phyloP scores from a whole-genome alignment of 768 basidiomycete species.

The Phaeotremella skinneri region DNA sequence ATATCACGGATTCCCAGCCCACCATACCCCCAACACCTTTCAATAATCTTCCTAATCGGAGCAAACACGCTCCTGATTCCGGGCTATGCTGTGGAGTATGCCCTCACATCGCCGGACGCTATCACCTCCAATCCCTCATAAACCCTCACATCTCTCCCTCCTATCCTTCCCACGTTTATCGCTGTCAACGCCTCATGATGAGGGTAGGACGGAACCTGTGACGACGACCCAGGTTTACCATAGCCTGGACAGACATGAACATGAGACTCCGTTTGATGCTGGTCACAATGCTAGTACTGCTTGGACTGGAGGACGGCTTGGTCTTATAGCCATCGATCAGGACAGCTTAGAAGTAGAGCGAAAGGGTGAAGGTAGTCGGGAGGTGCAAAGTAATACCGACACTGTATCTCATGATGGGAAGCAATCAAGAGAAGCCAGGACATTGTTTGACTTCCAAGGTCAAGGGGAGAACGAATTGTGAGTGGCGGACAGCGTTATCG shows the following conservation, averaged over 20 bases:
- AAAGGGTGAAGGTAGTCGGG: no score
- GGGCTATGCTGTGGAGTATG: neutral
- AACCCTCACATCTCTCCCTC: neutral
- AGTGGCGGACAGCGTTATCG: neutral
- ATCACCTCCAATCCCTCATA: neutral
- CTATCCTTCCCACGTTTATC: neutral
- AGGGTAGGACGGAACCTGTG: neutral
- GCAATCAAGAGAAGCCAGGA: constrained; percentile 12
- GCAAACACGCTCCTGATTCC: no score
- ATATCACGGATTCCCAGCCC: no score
- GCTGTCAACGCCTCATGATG: neutral
- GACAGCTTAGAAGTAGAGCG: no score
- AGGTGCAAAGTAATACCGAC: no score
- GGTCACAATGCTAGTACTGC: constrained; percentile 7
- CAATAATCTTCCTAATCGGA: no score
- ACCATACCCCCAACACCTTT: no score
- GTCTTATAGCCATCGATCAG: neutral
- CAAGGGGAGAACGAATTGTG: constrained; percentile 15
- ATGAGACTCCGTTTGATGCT: constrained; percentile 1
- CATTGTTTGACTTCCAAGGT: constrained; percentile 12
- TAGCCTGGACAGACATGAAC: no score
- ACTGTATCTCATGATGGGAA: no score
- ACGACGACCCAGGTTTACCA: no score
- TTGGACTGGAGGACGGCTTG: neutral
- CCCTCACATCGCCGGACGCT: neutral